Evolutionary conservation across 176 grass and related monocot species (phyloP), one percentile per base, ranked within the genome.

Genomic region (Eleusine coracana): DNA sequence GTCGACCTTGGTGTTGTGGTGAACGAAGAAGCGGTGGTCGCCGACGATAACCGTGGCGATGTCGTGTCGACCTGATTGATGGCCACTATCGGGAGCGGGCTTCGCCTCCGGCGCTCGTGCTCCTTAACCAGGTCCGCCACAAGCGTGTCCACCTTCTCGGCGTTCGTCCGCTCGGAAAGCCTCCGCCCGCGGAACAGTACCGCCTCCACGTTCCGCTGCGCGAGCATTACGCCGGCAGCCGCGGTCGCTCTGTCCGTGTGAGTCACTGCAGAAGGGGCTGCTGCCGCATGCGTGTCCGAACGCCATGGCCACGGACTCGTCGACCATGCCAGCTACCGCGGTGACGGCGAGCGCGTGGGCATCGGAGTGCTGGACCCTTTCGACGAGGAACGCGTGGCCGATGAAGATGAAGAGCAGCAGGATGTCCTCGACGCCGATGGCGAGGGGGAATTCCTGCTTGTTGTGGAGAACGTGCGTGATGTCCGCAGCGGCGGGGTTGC

Each of bases 381-480:
- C 41, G 74, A 39, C 0, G 76, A 70, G 3, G 71, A 69, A 28
- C 79, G n/a, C 72, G 66, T 74, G 38, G 36, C 95, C 92, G n/a
- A n/a, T n/a, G n/a, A n/a, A n/a, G 25, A 97, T 87, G n/a, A 92
- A 97, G 31, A 97, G 82, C 0, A 97, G 78, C 49, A 97, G 85
- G 56, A 97, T 38, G 54, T 21, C 54, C 13, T 91, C 90, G 48
- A 91, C 75, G 77, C 68, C 67, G 39, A 48, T 29, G 80, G 85
- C 88, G 40, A 89, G 88, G 1, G 92, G 95, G 66, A 97, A 97
- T 88, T 94, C 90, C 73, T 82, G 86, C 81, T 93, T 97, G 88
- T 97, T 97, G 84, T 93, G 65, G 55, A 97, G 87, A 1, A 97
- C 88, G 74, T 94, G 92, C 3, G 95, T 97, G 74, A 97, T 79